Conservation (phyloP, 2,329 filamentous ascomycete species). For the Fusarium pseudoanthophilum region DNA sequence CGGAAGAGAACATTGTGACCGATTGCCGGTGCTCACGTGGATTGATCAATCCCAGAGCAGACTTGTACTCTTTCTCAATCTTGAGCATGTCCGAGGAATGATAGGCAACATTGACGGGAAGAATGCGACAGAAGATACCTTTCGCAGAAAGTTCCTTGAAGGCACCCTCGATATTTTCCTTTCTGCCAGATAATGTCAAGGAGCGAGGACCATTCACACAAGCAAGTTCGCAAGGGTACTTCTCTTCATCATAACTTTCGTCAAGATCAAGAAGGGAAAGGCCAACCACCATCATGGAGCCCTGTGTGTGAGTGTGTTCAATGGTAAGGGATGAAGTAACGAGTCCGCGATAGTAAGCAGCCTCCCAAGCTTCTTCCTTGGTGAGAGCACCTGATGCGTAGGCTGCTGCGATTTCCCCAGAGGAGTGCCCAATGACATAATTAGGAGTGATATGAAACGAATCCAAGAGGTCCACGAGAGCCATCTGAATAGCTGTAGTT, state of each 20-base stretch:
- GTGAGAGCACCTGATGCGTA: conserved; percentile 53
- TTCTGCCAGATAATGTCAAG: conserved; percentile 57
- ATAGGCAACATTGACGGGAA: conserved; percentile 55
- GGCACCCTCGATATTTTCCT: conserved; percentile 47
- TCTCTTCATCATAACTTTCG: conserved; percentile 40
- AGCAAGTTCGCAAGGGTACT: conserved; percentile 50
- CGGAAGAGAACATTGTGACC: conserved; percentile 56
- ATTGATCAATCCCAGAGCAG: conserved; percentile 42
- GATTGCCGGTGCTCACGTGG: conserved; percentile 11
- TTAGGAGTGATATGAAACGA: conserved; percentile 48
- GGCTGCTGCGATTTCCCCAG: conserved; percentile 59
- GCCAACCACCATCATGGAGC: conserved; percentile 56
- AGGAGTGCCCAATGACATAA: conserved; percentile 58
- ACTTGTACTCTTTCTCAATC: conserved; percentile 51
- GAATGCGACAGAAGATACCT: conserved; percentile 49
- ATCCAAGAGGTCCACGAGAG: conserved; percentile 54
- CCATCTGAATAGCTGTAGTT: conserved; percentile 56
- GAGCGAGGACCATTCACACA: conserved; percentile 58
- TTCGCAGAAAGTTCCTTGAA: conserved; percentile 46
- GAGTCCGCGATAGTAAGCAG: conserved; percentile 56
- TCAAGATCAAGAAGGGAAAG: conserved; percentile 46
- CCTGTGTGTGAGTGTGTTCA: conserved; percentile 46
- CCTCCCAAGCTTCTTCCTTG: conserved; percentile 53
- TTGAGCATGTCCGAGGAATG: conserved; percentile 58
- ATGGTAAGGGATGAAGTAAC: conserved; percentile 46